Conservation (phyloP, 192 early-diverging fungal genomes). For the Entomortierella beljakovae region DNA sequence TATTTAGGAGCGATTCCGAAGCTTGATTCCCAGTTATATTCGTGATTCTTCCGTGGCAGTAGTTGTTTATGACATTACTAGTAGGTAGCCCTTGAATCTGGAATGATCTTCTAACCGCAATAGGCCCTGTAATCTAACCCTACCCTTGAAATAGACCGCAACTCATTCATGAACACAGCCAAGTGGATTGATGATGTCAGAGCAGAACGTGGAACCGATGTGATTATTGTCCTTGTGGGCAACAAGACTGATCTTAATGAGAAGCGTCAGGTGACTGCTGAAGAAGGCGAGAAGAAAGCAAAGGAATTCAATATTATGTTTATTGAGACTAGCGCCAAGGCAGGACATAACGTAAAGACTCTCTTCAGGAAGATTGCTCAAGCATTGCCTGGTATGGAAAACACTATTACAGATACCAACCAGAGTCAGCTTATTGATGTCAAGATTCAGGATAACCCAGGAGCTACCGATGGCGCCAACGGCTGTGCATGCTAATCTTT, state of each 20-base stretch:
- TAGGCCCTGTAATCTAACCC: too few species aligned
- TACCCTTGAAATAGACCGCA: slow-evolving; percentile 72
- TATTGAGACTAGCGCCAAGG: slow-evolving; percentile 99
- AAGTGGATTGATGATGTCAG: slow-evolving; percentile 99
- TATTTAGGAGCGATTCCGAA: slow-evolving; percentile 92
- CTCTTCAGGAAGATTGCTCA: slow-evolving; percentile 98
- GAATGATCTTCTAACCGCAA: too few species aligned
- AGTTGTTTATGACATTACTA: slow-evolving; percentile 98
- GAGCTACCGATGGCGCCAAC: slow-evolving; percentile 37
- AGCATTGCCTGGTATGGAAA: slow-evolving; percentile 86
- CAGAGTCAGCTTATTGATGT: slow-evolving; percentile 53
- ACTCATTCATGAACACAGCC: slow-evolving; percentile 95
- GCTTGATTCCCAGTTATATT: slow-evolving; percentile 98
- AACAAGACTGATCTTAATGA: slow-evolving; percentile 99
- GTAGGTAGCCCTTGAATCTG: slow-evolving; percentile 63
- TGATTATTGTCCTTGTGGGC: slow-evolving; percentile 97
- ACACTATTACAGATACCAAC: slow-evolving; percentile 62
- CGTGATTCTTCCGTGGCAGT: slow-evolving; percentile 98
- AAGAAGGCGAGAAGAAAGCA: slow-evolving; percentile 98
- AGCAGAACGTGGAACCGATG: slow-evolving; percentile 97
- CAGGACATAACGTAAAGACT: slow-evolving; percentile 98
- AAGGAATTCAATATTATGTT: slow-evolving; percentile 98
- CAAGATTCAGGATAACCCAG: slow-evolving; percentile 53
- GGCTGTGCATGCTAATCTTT: slow-evolving; percentile 40
- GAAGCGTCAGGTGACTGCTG: slow-evolving; percentile 92